Base-by-base conservation (phyloP, 1,139 yeast genomes). In the Petasospora rhodanensis region DNA sequence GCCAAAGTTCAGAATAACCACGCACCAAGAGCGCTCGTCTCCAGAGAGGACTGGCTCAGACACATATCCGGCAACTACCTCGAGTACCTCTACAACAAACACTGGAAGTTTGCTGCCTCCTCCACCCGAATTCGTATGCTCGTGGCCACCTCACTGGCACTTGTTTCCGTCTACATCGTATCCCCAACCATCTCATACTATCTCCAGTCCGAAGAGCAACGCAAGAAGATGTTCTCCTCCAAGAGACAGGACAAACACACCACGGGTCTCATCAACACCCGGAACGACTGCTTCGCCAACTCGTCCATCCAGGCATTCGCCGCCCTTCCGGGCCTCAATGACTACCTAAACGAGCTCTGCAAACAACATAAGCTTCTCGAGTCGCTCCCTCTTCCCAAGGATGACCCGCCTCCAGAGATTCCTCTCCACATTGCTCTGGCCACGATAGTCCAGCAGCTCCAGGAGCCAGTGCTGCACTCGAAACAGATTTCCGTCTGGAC, bases 201-300 rank as follows among this genome's bases (percentile, higher is more conserved):
- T 20, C 29, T 41, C 23, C 31, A 37, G 22, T 26, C 46, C 6
- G 35, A 44, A 29, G 44, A 46, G n/a, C 38, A 46, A 14, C 38
- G 32, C 27, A 24, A 34, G 5, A 39, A 33, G 28, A 50, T 51
- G 55, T 49, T 51, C 34, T 39, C 42, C 23, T 49, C 59, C 3
- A 76, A 71, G 45, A 63, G 87, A 51, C 79, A 78, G n/a, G 93
- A 79, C 50, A 79, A 73, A 46, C 66, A 76, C 52, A 82, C 95
- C 12, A 85, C 93, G 0, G 96, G 96, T 3, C 64, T 89, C 29
- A 68, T 79, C 45, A 91, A 89, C 56, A 68, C 79, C 44, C 73
- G 91, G 40, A 85, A 85, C 49, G 96, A 87, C 55, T 89, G 97
- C 57, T 89, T 85, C 61, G 96, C 95, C 41, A 89, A 91, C 52